Evolutionary conservation across 805 yeast species (phyloP), one percentile per base, ranked within the genome.

Genomic region (Candida pseudoglaebosa): DNA sequence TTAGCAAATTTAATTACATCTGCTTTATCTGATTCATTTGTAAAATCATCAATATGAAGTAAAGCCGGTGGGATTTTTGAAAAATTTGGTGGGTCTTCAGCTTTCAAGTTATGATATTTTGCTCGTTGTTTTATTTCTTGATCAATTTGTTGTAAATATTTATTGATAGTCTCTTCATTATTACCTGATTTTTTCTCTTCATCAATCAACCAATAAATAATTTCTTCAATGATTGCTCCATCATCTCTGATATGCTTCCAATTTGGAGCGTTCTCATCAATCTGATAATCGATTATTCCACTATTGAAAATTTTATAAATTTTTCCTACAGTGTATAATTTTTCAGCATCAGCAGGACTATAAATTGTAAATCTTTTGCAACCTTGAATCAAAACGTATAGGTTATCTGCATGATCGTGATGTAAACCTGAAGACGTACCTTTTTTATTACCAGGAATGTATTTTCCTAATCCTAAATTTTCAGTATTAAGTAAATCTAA

Each of bases 351-450:
- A 18, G 62, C 61, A 1, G 93, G 91, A 4, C 81, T 65, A 50
- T 71, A 82, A 4, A 84, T 49, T 0, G 90, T 82, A 55, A 84
- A 84, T 43, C 89, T 54, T 49, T 84, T 84, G 5, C 48, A 52
- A 0, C 91, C 93, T 19, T 69, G 59, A 1, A 78, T 52, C 1
- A 84, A 75, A 4, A 83, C 65, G 53, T 84, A 84, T 24, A 84
- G 60, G 50, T 84, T 84, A 52, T 83, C 90, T 1, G 90, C 86
- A 57, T 83, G 90, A 54, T 84, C 91, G 54, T 84, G 91, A 49
- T 84, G 91, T 9, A 84, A 59, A 0, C 91, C 91, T 1, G 89
- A 80, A 0, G 88, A 80, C 1, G 80, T 66, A 2, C 82, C 83
- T 14, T 7, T 15, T 6, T 20, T 15, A 1, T 67, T 65, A 1